These are phyloP conservation scores for Sporothrix pallida DNA, from an alignment of 2,329 filamentous ascomycete genomes.

Conservation along the genomic window DNA sequence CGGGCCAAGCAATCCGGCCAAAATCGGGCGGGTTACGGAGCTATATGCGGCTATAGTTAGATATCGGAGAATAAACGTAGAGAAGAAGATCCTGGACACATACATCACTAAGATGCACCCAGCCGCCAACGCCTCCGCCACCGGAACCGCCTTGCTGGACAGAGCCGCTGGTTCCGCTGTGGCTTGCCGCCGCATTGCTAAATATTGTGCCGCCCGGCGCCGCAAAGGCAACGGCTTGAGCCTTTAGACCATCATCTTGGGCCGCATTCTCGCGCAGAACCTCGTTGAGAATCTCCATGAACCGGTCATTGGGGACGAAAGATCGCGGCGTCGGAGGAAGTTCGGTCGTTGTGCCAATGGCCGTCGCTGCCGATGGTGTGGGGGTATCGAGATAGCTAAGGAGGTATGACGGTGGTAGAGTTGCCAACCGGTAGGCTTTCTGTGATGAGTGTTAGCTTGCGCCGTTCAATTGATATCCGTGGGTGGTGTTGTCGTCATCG, in stretches of 20 bases:
- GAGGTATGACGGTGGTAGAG: conserved; percentile 55
- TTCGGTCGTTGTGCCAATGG: conserved; percentile 64
- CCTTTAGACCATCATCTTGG: conserved; percentile 41
- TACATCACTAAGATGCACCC: conserved; percentile 68
- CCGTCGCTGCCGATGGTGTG: conserved; percentile 59
- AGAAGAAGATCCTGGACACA: neutral
- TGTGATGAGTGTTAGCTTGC: conserved; percentile 41
- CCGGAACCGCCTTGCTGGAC: conserved; percentile 62
- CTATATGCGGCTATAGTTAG: conserved; percentile 32
- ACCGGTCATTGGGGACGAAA: conserved; percentile 64
- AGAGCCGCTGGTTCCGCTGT: conserved; percentile 61
- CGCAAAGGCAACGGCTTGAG: conserved; percentile 65
- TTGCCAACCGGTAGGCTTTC: conserved; percentile 63
- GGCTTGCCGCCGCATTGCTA: conserved; percentile 57
- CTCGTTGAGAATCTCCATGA: conserved; percentile 51
- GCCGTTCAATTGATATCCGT: neutral
- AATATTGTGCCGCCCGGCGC: conserved; percentile 61
- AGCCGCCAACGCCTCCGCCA: conserved; percentile 64
- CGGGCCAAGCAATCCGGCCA: conserved; percentile 71
- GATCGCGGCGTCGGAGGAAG: conserved; percentile 66
- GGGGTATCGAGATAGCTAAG: conserved; percentile 65
- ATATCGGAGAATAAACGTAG: neutral
- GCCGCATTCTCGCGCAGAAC: conserved; percentile 45
- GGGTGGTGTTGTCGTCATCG: neutral
- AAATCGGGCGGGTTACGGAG: conserved; percentile 68